phyloP scores from a whole-genome alignment of 2,329 filamentous ascomycete species.

The Clonostachys byssicola region DNA sequence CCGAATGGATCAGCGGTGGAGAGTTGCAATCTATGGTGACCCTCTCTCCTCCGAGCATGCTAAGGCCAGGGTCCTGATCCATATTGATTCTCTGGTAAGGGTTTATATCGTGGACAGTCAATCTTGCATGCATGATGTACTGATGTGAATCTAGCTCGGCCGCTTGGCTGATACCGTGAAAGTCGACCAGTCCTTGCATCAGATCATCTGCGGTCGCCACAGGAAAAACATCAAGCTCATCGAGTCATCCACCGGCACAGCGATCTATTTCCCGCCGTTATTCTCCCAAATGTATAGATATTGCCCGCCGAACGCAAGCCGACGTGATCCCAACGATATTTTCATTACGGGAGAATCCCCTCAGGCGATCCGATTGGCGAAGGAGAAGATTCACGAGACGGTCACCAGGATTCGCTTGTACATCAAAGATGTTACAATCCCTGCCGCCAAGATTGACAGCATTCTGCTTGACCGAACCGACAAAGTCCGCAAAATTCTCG shows the following conservation, averaged over 20 bases:
- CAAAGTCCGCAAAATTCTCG: conserved; percentile 97
- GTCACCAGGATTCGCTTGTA: conserved; percentile 77
- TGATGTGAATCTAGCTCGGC: conserved; percentile 49
- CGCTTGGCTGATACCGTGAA: conserved; percentile 75
- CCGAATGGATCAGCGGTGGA: conserved; percentile 83
- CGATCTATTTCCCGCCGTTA: conserved; percentile 95
- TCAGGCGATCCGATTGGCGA: conserved; percentile 82
- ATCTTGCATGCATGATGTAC: not conserved
- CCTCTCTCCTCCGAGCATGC: conserved; percentile 94
- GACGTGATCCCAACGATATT: conserved; percentile 83
- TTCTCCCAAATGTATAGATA: conserved; percentile 92
- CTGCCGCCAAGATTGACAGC: conserved; percentile 89
- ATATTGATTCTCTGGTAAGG: conserved; percentile 87
- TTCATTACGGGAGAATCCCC: conserved; percentile 90
- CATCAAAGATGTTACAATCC: conserved; percentile 88
- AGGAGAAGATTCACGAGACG: conserved; percentile 85
- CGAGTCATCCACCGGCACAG: conserved; percentile 90
- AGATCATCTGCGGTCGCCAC: conserved; percentile 86
- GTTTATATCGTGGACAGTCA: not conserved
- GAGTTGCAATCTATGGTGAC: conserved; percentile 92
- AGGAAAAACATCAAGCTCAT: conserved; percentile 98
- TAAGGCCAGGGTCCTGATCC: conserved; percentile 91
- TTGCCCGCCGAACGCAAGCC: conserved; percentile 73
- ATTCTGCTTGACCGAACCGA: conserved; percentile 88
- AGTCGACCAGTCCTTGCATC: conserved; percentile 84